phyloP scores from a whole-genome alignment of 1,284 basidiomycete genomes.

The Apiotrichum siamense region DNA sequence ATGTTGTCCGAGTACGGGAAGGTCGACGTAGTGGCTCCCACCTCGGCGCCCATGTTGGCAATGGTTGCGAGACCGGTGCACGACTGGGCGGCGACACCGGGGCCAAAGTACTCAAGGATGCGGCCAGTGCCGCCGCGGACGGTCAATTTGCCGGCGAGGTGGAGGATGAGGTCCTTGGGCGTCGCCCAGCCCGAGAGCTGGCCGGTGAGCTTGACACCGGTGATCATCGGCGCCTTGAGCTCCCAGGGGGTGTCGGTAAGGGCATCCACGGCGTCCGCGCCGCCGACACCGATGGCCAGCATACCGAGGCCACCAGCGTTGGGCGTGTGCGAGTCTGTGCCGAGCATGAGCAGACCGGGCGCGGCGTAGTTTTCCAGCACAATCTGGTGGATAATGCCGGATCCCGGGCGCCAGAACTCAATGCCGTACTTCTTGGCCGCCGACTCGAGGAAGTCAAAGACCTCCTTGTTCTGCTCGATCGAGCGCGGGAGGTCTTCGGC shows the following conservation, averaged over 20 bases:
- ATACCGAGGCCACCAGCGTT: conserved; percentile 99
- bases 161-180: conserved; percentile 95
- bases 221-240: conserved; percentile 97
- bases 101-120: conserved; percentile 89
- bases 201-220: conserved; percentile 94
- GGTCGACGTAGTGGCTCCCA: conserved; percentile 95
- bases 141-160: conserved; percentile 93
- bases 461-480: conserved; percentile 85
- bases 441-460: conserved; percentile 95
- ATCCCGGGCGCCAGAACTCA: conserved; percentile 90
- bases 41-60: conserved; percentile 99
- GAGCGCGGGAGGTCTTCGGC: conserved; percentile 52
- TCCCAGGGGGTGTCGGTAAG: conserved; percentile 99
- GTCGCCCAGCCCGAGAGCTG: conserved; percentile 96
- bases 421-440: conserved; percentile 88
- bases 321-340: conserved; percentile 98
- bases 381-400: conserved; percentile 87
- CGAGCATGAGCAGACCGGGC: conserved; percentile 99
- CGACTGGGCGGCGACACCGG: conserved; percentile 92
- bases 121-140: conserved; percentile 98
- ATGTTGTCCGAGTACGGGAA: conserved; percentile 99
- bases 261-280: conserved; percentile 98
- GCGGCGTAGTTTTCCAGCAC: conserved; percentile 99
- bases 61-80: conserved; percentile 97
- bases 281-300: conserved; percentile 98